Evolutionary conservation across 345 rosid species (phyloP).

Genomic region (Eucalyptus virginea): DNA sequence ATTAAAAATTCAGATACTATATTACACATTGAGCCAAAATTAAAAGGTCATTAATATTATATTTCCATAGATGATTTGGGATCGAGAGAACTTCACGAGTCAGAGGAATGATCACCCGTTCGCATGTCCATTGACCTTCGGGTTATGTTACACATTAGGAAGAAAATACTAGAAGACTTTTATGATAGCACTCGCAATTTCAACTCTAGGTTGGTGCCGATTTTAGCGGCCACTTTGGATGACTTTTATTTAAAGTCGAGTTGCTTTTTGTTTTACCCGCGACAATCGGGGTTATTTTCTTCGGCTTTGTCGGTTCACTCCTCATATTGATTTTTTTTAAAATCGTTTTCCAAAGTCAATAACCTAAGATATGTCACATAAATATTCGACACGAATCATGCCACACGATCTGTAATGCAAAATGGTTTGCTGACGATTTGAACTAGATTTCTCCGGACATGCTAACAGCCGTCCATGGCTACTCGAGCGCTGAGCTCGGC

Average conservation of each 20-base stretch:
- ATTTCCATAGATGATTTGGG: too few relatives aligned
- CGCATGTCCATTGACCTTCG: background rate
- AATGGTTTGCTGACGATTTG: background rate
- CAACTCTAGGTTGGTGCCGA: background rate
- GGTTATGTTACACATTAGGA: background rate
- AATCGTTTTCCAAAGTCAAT: background rate
- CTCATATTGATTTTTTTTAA: background rate
- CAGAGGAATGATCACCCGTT: background rate
- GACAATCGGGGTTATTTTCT: background rate
- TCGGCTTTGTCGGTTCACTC: background rate
- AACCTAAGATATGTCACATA: background rate
- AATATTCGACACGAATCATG: background rate
- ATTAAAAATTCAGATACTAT: fast-evolving
- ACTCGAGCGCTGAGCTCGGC: background rate
- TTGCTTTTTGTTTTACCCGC: background rate
- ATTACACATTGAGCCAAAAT: too few relatives aligned
- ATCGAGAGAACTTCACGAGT: background rate
- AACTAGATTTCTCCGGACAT: background rate
- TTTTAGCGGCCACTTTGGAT: background rate
- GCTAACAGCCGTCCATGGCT: fast-evolving
- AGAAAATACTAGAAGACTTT: background rate
- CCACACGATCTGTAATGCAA: background rate
- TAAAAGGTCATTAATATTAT: fast-evolving
- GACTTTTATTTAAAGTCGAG: background rate
- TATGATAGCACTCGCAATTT: background rate